Evolutionary conservation across 2,329 filamentous ascomycete genomes (phyloP).

Genomic region (Eurotiales sp.): DNA sequence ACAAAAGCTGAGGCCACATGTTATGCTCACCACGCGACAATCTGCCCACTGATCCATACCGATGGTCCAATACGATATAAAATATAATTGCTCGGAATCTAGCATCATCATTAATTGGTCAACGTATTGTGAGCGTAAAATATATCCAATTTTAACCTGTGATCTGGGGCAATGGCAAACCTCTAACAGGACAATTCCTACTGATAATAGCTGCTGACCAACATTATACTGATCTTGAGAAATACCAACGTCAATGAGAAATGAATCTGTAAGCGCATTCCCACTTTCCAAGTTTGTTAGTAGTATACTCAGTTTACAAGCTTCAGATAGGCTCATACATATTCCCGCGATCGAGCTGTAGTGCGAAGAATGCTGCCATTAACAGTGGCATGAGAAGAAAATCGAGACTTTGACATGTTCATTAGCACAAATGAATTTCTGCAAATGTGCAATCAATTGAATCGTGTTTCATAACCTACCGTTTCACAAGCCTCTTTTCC

Average conservation of each 20-base stretch:
- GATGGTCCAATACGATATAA: constrained; percentile 46
- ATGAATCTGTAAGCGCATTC: constrained; percentile 48
- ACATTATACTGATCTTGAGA: constrained; percentile 50
- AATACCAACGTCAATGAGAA: constrained; percentile 45
- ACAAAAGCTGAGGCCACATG: neutral
- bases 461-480: constrained; percentile 1
- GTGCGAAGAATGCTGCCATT: constrained; percentile 25
- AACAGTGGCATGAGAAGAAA: constrained; percentile 24
- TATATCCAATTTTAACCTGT: neutral
- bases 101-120: constrained; percentile 14
- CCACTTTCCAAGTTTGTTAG: constrained; percentile 27
- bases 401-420: constrained; percentile 16
- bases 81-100: constrained; percentile 48
- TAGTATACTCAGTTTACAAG: neutral
- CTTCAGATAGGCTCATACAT: constrained; percentile 16
- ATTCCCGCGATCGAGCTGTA: constrained; percentile 31
- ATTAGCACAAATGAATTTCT: neutral
- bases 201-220: constrained; percentile 46
- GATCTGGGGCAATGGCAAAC: neutral
- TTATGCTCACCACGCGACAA: constrained; percentile 38
- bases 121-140: too few relatives aligned
- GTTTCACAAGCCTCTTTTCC: constrained; percentile 21
- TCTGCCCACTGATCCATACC: constrained; percentile 48
- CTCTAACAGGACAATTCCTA: constrained; percentile 40
- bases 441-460: neutral